Evolutionary conservation across 345 rosid species (phyloP).

Genomic region (Aethionema arabicum): DNA sequence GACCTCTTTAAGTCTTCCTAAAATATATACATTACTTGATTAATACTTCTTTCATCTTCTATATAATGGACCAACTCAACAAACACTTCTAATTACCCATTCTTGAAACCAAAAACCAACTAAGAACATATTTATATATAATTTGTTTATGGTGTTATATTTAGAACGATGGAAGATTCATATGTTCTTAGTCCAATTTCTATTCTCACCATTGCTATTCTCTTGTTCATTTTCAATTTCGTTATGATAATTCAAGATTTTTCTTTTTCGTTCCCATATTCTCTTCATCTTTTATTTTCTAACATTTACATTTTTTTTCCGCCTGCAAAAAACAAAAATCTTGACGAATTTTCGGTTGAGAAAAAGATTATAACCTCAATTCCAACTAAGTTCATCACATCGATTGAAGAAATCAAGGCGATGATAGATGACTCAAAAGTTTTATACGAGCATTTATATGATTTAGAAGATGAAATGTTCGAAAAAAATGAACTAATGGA

Average conservation of each 20-base stretch:
- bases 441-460: constrained; percentile 30
- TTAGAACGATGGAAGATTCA: constrained; percentile 37
- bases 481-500: constrained; percentile 47
- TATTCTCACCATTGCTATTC: constrained; percentile 30
- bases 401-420: constrained; percentile 37
- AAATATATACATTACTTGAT: neutral
- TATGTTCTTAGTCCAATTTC: constrained; percentile 33
- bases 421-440: constrained; percentile 40
- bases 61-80: constrained; percentile 27
- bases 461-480: constrained; percentile 39
- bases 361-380: neutral
- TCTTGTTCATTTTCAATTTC: constrained; percentile 31
- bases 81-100: constrained; percentile 15
- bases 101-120: constrained; percentile 4
- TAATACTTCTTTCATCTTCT: neutral
- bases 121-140: neutral
- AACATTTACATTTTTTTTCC: constrained; percentile 19
- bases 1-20: constrained; percentile 28
- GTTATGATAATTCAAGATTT: constrained; percentile 33
- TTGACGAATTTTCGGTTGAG: neutral
- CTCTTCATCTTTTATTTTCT: constrained; percentile 26
- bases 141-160: constrained; percentile 33
- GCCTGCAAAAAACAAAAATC: constrained; percentile 11
- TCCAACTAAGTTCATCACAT: constrained; percentile 21
- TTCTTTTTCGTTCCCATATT: constrained; percentile 28